Percentiles rank a stretch among this genome's conserved stretches.
Evolutionary conservation across 2,329 filamentous ascomycete genomes (phyloP).

Genomic region (Tolypocladium endophyticum): DNA sequence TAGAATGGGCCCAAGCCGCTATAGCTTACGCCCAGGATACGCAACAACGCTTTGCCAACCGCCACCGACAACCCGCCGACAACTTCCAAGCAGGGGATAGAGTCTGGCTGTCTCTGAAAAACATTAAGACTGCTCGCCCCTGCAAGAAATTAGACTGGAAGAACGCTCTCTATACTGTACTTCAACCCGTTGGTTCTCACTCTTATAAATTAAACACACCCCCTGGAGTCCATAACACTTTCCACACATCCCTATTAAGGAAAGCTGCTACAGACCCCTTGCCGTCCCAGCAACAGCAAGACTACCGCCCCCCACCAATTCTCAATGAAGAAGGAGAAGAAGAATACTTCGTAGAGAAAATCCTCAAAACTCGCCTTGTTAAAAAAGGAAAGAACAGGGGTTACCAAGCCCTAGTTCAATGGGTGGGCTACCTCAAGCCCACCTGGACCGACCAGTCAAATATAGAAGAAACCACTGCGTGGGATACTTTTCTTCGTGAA

Average conservation of each 20-base stretch:
- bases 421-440: neutral
- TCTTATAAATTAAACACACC: neutral
- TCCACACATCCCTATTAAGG: neutral
- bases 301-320: neutral
- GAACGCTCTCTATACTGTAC: neutral
- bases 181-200: neutral
- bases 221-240: neutral
- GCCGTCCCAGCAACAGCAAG: neutral
- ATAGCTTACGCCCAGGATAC: neutral
- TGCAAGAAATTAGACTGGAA: neutral
- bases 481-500: neutral
- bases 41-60: too few species aligned
- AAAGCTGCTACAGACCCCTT: neutral
- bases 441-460: neutral
- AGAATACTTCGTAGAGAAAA: neutral
- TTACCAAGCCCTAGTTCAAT: neutral
- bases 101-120: neutral
- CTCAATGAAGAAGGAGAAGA: neutral
- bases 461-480: neutral
- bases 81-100: too few species aligned
- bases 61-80: too few species aligned
- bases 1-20: too few species aligned
- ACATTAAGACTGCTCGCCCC: neutral
- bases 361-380: neutral
- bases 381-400: neutral